Evolutionary conservation across 345 rosid genomes (phyloP).

Genomic region (Corymbia maculata): DNA sequence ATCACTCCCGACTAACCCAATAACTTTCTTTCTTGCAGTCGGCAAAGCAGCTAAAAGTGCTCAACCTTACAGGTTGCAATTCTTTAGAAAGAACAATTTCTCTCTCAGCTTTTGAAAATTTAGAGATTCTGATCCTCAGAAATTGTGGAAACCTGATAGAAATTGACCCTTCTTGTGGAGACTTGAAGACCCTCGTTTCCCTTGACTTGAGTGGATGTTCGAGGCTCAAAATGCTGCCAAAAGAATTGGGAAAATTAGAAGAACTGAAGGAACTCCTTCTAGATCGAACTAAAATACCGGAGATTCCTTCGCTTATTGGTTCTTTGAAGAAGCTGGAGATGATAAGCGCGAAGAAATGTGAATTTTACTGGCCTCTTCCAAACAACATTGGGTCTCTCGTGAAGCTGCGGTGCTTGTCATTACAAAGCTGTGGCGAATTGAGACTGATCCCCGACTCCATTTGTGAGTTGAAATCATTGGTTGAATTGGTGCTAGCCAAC

Average conservation of each 20-base stretch:
- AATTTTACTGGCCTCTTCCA: neutral
- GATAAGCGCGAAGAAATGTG: neutral
- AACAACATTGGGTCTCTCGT: neutral
- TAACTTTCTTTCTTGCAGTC: too few relatives aligned
- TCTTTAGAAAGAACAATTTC: too few relatives aligned
- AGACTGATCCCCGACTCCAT: neutral
- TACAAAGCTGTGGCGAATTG: neutral
- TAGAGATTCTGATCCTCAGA: too few relatives aligned
- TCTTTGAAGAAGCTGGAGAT: neutral
- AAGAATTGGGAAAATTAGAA: neutral
- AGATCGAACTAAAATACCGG: neutral
- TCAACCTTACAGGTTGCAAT: too few relatives aligned
- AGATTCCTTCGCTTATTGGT: neutral
- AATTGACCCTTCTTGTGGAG: too few relatives aligned
- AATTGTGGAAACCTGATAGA: neutral
- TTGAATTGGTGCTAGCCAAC: neutral
- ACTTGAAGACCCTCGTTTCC: too few relatives aligned
- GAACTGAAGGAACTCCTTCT: neutral
- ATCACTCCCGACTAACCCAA: too few relatives aligned
- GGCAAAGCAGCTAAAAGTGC: too few relatives aligned
- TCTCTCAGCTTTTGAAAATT: too few relatives aligned
- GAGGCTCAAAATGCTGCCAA: neutral
- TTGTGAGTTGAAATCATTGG: neutral
- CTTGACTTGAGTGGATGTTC: neutral
- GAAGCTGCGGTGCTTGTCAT: neutral